Base-by-base conservation (phyloP, 73 alveolate genomes). In the Symbiodinium natans region DNA sequence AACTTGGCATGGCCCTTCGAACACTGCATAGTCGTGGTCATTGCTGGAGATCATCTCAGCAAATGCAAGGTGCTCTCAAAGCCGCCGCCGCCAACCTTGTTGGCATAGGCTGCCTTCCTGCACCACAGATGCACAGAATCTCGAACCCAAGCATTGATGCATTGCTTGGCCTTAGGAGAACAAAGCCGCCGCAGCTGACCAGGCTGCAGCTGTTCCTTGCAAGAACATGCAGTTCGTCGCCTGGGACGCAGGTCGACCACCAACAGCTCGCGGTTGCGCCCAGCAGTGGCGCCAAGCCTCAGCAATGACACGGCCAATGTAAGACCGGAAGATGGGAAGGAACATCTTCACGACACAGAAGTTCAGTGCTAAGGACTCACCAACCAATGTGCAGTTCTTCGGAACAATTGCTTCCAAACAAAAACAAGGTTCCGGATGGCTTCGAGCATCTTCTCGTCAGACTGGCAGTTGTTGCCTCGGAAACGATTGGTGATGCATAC, bases 51-150 rank as follows among this genome's bases (percentile, higher is more conserved):
- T n/a, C n/a, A n/a, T n/a, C n/a, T 13, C 59, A 46, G 59, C 59
- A 46, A 13, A 46, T 13, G 83, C 97, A 31, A 90, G 97, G 38
- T 25, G 27, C 97, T 90, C 41, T 92, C 98, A 46, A 92, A 92
- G 92, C 98, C 98, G 31, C 98, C 98, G 52, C 98, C 98, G 31
- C 63, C 84, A 36, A 80, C 87, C 82, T 92, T 92, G 98, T 92
- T 92, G 92, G 92, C 98, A 43, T 92, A 92, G n/a, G 98, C 98
- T 3, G 98, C 98, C 36, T 92, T 92, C 98, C 98, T 75, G 31
- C 74, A 41, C 17, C 71, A 41, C 40, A 21, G 15, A 11, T 82
- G 59, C 46, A 34, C n/a, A n/a, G 75, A 56, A 56, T 56, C 75
- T 56, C 27, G 5, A n/a, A n/a, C n/a, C n/a, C n/a, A n/a, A n/a